Base-by-base conservation (phyloP, 2,329 filamentous ascomycete species). In the Ophidiomyces ophidiicola region DNA sequence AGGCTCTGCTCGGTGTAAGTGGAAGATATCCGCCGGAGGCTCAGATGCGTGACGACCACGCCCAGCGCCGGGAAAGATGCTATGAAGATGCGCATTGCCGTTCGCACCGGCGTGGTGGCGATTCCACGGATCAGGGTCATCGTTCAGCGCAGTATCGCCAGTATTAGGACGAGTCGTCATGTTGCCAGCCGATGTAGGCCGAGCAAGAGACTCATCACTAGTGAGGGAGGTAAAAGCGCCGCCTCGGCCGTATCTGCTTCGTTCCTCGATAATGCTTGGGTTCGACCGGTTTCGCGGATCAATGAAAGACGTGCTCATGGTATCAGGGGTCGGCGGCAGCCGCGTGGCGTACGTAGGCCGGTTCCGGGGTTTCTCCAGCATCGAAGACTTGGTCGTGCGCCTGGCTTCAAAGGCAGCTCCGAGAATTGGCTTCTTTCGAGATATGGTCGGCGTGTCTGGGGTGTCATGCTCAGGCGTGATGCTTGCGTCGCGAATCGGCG, bases 251-350 rank as follows among this genome's bases (percentile, higher is more conserved):
- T 43, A 37, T 8, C 46, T 46, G 26, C 51, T 51, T 34, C 52
- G 57, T 19, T 52, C 54, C 1, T 49, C 51, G 20, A 49, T 46
- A 36, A 58, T 56, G 35, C 59, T 63, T 14, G 53, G 50, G 30
- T 59, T 57, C 1, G 60, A 62, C 17, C 54, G 44, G 26, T 56
- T 56, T 10, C 51, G 50, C 1, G 48, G 50, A 5, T 48, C 48
- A 15, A 52, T 53, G 36, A 56, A 51, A 32, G 57, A 56, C 2
- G 60, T 63, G 32, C 57, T 62, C 61, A 64, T 63, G 1, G 61
- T 64, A 37, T 64, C 61, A 2, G 61, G 61, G 1, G 61, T 64
- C 8, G 60, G 61, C 14, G 61, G 61, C 3, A 64, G 49, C 11
- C 50, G 54, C 7, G 53, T 46, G 4, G 53, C 58, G 37, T 62